Percentiles rank a stretch among this genome's conserved stretches.
Conservation (phyloP, 169 alveolate genomes). For the Besnoitia besnoiti region DNA sequence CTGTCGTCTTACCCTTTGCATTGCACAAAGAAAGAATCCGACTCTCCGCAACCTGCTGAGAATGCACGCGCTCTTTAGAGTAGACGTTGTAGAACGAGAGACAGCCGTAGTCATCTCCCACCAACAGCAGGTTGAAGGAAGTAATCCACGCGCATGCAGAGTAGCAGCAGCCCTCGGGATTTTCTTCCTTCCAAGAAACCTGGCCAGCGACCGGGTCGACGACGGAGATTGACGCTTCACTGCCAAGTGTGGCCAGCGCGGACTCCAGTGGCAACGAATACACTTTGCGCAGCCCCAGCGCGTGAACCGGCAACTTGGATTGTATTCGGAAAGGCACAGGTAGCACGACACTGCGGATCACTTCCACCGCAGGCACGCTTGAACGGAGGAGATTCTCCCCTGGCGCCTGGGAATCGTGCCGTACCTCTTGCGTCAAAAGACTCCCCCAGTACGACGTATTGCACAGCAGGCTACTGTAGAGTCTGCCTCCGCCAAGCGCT, state of each 20-base stretch:
- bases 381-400: neutral
- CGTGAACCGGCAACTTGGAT: constrained; percentile 45
- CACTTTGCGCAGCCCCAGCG: constrained; percentile 46
- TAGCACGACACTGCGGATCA: constrained; percentile 13
- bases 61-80: constrained; percentile 52
- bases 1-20: constrained; percentile 57
- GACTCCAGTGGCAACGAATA: constrained; percentile 63
- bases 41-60: constrained; percentile 51
- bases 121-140: constrained; percentile 58
- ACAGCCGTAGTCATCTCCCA: constrained; percentile 65
- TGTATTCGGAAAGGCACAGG: constrained; percentile 29
- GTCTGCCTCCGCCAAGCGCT: neutral
- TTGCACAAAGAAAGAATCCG: constrained; percentile 44
- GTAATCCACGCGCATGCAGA: constrained; percentile 65
- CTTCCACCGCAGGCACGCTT: neutral
- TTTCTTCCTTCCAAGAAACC: constrained; percentile 64
- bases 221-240: constrained; percentile 63
- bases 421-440: neutral
- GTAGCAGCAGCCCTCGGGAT: constrained; percentile 52
- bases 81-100: constrained; percentile 59
- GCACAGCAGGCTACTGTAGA: constrained; percentile 3
- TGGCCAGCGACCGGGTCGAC: constrained; percentile 62
- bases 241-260: constrained; percentile 62
- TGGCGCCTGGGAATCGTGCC: neutral
- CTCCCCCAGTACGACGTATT: constrained; percentile 14